A percentile compares a stretch with the other conserved stretches of the same genome.
Conservation (phyloP, 495 filamentous ascomycete species). For the Penicillium samsonianum region DNA sequence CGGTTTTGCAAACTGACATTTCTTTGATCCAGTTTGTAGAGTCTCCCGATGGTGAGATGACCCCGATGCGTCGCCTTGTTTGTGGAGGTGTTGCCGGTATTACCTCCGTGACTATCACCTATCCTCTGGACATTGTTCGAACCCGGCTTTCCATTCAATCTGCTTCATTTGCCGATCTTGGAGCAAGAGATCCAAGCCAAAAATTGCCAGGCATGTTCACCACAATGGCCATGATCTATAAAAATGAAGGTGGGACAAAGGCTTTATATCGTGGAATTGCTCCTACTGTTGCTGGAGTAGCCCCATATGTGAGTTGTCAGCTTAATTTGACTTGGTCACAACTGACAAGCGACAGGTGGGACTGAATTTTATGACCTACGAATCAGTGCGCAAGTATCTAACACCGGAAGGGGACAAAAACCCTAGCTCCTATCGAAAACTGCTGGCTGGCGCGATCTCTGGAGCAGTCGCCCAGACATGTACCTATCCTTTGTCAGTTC, state of each 20-base stretch:
- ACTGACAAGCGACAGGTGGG: constrained; percentile 63
- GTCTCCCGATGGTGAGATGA: constrained; percentile 65
- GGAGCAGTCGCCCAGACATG: constrained; percentile 96
- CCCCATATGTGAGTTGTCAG: constrained; percentile 74
- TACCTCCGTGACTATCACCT: constrained; percentile 81
- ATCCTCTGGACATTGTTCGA: constrained; percentile 93
- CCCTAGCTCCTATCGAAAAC: constrained; percentile 74
- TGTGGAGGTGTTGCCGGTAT: constrained; percentile 91
- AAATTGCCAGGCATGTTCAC: constrained; percentile 92
- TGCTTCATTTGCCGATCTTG: constrained; percentile 83
- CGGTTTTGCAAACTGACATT: not conserved
- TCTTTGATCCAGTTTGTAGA: constrained; percentile 66
- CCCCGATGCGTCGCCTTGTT: constrained; percentile 67
- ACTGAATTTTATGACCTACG: constrained; percentile 97
- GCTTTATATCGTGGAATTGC: constrained; percentile 91
- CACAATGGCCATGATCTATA: constrained; percentile 82
- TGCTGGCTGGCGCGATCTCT: constrained; percentile 85
- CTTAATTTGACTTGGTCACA: constrained; percentile 23
- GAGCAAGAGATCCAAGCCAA: constrained; percentile 38
- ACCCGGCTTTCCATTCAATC: constrained; percentile 95
- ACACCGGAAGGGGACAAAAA: constrained; percentile 88
- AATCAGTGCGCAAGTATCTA: constrained; percentile 78
- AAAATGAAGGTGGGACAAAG: constrained; percentile 77
- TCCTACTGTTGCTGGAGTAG: constrained; percentile 92
- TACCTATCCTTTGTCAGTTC: constrained; percentile 92